Percentiles rank a stretch among this genome's conserved stretches.
phyloP scores from a whole-genome alignment of 129 eudicot genomes.

The Apium graveolens region DNA sequence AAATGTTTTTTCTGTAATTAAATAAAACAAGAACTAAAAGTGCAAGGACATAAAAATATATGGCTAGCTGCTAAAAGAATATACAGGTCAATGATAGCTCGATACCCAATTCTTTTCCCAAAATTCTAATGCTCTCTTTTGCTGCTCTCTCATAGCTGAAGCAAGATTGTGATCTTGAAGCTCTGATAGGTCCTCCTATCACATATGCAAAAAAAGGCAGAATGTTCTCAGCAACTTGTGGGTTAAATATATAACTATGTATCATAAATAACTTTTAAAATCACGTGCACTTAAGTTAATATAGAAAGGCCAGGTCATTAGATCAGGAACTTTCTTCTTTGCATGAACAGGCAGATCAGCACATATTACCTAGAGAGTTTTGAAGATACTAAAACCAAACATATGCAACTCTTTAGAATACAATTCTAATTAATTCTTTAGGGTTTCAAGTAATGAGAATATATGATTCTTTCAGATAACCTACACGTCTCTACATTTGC shows the following conservation, averaged over 20 bases:
- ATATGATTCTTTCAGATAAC: not conserved
- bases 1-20: not conserved
- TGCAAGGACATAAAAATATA: conserved; percentile 7
- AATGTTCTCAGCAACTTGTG: not conserved
- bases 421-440: not conserved
- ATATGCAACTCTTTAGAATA: not conserved
- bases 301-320: not conserved
- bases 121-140: conserved; percentile 64
- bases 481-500: not conserved
- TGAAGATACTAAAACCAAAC: not conserved
- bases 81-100: not conserved
- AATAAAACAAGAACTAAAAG: not conserved
- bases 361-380: not conserved
- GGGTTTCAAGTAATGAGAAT: not conserved
- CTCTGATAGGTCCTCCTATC: conserved; percentile 85
- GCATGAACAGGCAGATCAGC: not conserved
- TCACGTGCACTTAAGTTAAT: not conserved
- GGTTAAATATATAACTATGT: not conserved
- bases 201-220: not conserved
- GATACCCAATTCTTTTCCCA: conserved; percentile 96
- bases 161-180: conserved; percentile 80
- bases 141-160: conserved; percentile 62
- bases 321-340: not conserved
- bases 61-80: not conserved
- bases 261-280: not conserved